Evolutionary conservation across 1,284 basidiomycete genomes (phyloP), one percentile per base, ranked within the genome.

Genomic region (Gymnopus androsaceus): DNA sequence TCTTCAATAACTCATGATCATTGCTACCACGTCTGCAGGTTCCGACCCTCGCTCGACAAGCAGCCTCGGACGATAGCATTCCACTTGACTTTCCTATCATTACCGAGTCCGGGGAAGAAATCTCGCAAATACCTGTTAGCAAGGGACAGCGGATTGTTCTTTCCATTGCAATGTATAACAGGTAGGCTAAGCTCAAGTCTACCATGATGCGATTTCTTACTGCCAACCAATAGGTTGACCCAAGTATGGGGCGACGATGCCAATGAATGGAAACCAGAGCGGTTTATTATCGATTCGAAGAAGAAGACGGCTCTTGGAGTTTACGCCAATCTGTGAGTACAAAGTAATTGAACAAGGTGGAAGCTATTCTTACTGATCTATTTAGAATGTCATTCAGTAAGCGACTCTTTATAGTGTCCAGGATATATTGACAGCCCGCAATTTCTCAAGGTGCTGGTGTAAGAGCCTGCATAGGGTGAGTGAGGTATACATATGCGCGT

Each of bases 1-100:
- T 38, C 27, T 25, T 19, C 19, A 49, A 34, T 19, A 15, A 25
- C 14, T n/a, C 4, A 12, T 30, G n/a, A n/a, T n/a, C 17, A 14
- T n/a, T 19, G 17, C 15, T 7, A 19, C 6, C 19, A 3, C 14
- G 6, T 38, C 23, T 28, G 25, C 28, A 42, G 38, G 38, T 62
- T 12, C 36, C 48, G 12, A 42, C 19, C 12, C 36, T 64, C 17
- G 5, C 51, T 14, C 46, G 61, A 11, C 41, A 36, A 31, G 53
- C 65, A 15, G 59, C 37, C 3, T n/a, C 54, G 4, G 63, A 66
- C 45, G 63, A 64, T 34, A 47, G 61, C 9, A 60, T 66, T 21
- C 65, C 65, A 11, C 53, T 64, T 11, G 54, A 55, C 2, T 42
- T 28, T 19, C 59, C 63, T 7, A 28, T 61, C 15, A 55, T 42